These are phyloP conservation scores for Alternaria longipes DNA, from an alignment of 2,329 filamentous ascomycete species.

Conservation along the genomic window DNA sequence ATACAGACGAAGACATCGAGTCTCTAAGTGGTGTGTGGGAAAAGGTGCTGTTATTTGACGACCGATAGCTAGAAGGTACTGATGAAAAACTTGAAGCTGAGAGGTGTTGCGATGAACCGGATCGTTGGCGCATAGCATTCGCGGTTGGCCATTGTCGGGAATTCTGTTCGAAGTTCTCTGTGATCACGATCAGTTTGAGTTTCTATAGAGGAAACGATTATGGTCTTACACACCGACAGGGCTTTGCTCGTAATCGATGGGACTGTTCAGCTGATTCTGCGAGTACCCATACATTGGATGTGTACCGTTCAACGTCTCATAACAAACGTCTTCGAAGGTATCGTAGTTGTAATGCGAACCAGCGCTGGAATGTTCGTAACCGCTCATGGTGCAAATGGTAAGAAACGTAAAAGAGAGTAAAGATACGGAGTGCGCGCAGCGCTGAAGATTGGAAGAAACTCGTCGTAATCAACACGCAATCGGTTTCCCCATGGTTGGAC, in stretches of 20 bases:
- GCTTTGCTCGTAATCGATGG: neutral
- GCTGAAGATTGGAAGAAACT: neutral
- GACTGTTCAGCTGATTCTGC: neutral
- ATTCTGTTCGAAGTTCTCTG: slow-evolving; percentile 23
- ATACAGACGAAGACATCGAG: slow-evolving; percentile 36
- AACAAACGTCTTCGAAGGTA: neutral
- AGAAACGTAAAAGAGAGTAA: neutral
- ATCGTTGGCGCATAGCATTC: slow-evolving; percentile 13
- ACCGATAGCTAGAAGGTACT: slow-evolving; percentile 23
- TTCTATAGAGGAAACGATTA: neutral
- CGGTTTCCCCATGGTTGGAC: neutral
- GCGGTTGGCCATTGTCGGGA: slow-evolving; percentile 16
- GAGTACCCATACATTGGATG: neutral
- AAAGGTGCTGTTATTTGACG: slow-evolving; percentile 29
- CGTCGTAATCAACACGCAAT: neutral
- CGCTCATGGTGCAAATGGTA: slow-evolving; percentile 17
- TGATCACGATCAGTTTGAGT: neutral
- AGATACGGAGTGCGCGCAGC: neutral
- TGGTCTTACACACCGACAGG: neutral
- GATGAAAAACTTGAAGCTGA: slow-evolving; percentile 36
- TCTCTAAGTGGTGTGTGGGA: slow-evolving; percentile 27
- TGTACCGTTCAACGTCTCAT: neutral
- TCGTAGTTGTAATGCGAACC: slow-evolving; percentile 20
- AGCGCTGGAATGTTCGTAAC: slow-evolving; percentile 16
- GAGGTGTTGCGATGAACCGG: slow-evolving; percentile 22